Percentiles rank a stretch among this genome's conserved stretches.
phyloP scores from a whole-genome alignment of 495 filamentous ascomycete species.

The Daldinia bambusicola region DNA sequence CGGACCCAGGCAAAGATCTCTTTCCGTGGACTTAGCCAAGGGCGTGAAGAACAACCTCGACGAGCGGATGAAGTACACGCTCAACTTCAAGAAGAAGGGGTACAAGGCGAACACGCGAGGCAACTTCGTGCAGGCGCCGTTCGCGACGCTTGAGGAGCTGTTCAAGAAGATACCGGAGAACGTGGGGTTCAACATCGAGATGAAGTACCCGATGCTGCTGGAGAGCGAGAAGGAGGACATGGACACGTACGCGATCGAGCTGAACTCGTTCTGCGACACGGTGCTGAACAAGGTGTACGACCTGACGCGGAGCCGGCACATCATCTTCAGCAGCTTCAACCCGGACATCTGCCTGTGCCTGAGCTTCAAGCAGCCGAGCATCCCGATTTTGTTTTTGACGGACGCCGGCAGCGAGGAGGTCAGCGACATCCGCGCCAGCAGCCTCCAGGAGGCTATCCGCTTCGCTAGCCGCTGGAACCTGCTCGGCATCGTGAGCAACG shows the following conservation, averaged over 20 bases:
- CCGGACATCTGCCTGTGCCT: constrained; percentile 94
- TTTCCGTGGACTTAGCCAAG: constrained; percentile 56
- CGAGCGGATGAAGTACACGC: constrained; percentile 96
- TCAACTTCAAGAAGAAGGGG: constrained; percentile 86
- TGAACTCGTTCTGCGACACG: constrained; percentile 97
- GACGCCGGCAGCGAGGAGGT: constrained; percentile 81
- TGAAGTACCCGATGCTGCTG: constrained; percentile 98
- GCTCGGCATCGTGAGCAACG: constrained; percentile 85
- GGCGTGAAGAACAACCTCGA: constrained; percentile 66
- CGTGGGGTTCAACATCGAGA: constrained; percentile 97
- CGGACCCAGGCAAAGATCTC: constrained; percentile 56
- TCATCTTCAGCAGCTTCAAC: constrained; percentile 97
- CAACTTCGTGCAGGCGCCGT: constrained; percentile 91
- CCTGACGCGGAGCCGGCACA: constrained; percentile 73
- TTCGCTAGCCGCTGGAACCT: constrained; percentile 96
- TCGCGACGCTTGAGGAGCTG: constrained; percentile 93
- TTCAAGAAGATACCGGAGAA: constrained; percentile 82
- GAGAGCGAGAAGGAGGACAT: constrained; percentile 95
- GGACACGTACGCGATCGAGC: constrained; percentile 96
- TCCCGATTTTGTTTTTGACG: constrained; percentile 93
- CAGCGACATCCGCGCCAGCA: constrained; percentile 90
- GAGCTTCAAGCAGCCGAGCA: constrained; percentile 94
- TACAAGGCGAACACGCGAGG: constrained; percentile 97
- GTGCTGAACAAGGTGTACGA: constrained; percentile 87
- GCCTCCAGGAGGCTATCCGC: constrained; percentile 92